These are phyloP conservation scores for Pichia thaimueangensis DNA, from an alignment of 805 yeast species.

Conservation along the genomic window DNA sequence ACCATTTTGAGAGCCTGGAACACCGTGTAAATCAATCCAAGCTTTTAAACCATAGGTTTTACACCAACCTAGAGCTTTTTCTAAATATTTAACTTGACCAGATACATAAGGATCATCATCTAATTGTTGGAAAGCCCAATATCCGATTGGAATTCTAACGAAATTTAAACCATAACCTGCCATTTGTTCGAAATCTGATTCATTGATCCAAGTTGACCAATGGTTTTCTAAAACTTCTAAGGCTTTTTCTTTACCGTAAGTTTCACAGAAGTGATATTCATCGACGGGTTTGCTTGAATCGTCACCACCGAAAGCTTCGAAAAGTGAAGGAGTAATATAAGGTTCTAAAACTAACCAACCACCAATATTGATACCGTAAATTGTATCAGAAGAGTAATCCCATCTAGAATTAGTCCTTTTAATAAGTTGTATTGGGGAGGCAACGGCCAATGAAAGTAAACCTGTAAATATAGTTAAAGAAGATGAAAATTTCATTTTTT, in stretches of 20 bases:
- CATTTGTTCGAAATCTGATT: conserved; percentile 60
- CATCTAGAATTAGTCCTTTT: conserved; percentile 29
- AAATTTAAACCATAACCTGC: conserved; percentile 63
- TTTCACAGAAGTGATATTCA: conserved; percentile 63
- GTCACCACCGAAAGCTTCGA: conserved; percentile 41
- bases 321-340: conserved; percentile 74
- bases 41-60: conserved; percentile 54
- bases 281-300: conserved; percentile 60
- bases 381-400: conserved; percentile 25
- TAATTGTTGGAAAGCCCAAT: conserved; percentile 75
- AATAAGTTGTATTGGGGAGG: conserved; percentile 23
- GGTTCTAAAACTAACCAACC: conserved; percentile 91
- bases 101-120: conserved; percentile 77
- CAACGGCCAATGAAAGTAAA: conserved; percentile 14
- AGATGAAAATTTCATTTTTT: background rate
- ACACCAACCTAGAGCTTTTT: conserved; percentile 75
- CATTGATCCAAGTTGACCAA: conserved; percentile 76
- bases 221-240: conserved; percentile 48
- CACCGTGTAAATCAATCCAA: conserved; percentile 93
- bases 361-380: conserved; percentile 73
- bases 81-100: conserved; percentile 72
- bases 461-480: background rate
- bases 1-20: conserved; percentile 96
- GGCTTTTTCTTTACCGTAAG: conserved; percentile 58
- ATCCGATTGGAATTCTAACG: conserved; percentile 89